Base-by-base conservation (phyloP, 2,329 filamentous ascomycete species). In the Fusarium sarcochroum region DNA sequence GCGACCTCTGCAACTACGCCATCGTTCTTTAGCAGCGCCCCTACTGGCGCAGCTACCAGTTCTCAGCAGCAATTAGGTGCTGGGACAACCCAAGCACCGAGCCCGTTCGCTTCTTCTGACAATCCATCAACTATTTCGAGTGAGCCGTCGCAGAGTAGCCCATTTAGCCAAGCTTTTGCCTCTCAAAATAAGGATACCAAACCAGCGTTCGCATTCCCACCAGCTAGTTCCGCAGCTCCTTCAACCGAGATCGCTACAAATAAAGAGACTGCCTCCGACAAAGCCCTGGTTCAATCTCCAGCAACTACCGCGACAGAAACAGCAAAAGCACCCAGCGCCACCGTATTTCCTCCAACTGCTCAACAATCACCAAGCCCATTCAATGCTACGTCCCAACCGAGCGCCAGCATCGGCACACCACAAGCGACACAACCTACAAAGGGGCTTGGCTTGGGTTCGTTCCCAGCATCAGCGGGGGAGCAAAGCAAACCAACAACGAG, bases 101-200 rank as follows among this genome's bases (percentile, higher is more conserved):
- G 55, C 10, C 64, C 72, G 5, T 74, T 75, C 48, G 48, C 62
- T 40, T 53, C 57, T 8, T 42, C 51, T 21, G 55, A 57, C 8
- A 50, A 60, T 9, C 47, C 69, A 20, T 23, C 63, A 9, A 23
- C 41, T 32, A 27, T 27, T 17, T 35, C 20, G 20, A 57, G 11
- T 32, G 45, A 34, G 32, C 30, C 60, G 11, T 13, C 63, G 41
- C 30, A 56, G 20, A 54, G 46, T n/a, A 72, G 25, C 14, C 61
- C 60, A 7, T 70, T 72, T 17, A 41, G 40, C 6, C 50, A 51
- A 7, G 21, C 65, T n/a, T 58, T 41, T 23, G 9, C 49, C n/a
- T 50, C 58, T 17, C 30, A 35, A 21, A 42, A 50, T 7, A 51
- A 60, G 25, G 44, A 37, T 7, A 21, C 46, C 7, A 40, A 41